A percentile compares a stretch with the other conserved stretches of the same genome.
These are phyloP conservation scores for Nemania sp. DNA, from an alignment of 2,329 filamentous ascomycete genomes.

Conservation along the genomic window DNA sequence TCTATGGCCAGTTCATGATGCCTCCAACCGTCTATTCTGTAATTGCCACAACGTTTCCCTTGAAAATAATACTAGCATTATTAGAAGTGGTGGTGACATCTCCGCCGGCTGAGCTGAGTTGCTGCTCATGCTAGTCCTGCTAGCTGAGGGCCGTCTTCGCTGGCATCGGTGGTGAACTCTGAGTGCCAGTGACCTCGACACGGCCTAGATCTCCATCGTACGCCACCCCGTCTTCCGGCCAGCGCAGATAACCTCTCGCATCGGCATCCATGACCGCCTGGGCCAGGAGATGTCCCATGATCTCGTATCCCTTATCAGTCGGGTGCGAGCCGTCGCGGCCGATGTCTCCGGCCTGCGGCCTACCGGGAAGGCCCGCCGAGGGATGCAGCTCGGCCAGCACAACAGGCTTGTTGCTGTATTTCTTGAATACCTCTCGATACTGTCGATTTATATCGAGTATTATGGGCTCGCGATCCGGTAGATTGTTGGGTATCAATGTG, in stretches of 20 bases:
- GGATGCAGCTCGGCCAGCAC: conserved; percentile 41
- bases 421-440: conserved; percentile 36
- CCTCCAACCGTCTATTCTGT: not conserved
- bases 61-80: not conserved
- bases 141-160: conserved; percentile 12
- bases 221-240: conserved; percentile 34
- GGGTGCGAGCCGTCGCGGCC: conserved; percentile 39
- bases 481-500: conserved; percentile 39
- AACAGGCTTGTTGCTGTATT: conserved; percentile 35
- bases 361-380: conserved; percentile 31
- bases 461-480: conserved; percentile 33
- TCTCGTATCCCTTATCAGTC: conserved; percentile 35
- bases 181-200: conserved; percentile 9
- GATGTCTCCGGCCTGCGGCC: conserved; percentile 34
- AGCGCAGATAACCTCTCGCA: conserved; percentile 32
- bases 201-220: conserved; percentile 36
- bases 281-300: conserved; percentile 38
- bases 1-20: not conserved
- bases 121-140: not conserved
- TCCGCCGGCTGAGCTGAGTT: not conserved
- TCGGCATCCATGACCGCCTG: conserved; percentile 36
- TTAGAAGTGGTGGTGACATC: not conserved
- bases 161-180: conserved; percentile 23
- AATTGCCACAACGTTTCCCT: not conserved
- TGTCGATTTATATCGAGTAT: conserved; percentile 39